Conservation (phyloP, 306 rosid genomes). For the Acacia acuminata region DNA sequence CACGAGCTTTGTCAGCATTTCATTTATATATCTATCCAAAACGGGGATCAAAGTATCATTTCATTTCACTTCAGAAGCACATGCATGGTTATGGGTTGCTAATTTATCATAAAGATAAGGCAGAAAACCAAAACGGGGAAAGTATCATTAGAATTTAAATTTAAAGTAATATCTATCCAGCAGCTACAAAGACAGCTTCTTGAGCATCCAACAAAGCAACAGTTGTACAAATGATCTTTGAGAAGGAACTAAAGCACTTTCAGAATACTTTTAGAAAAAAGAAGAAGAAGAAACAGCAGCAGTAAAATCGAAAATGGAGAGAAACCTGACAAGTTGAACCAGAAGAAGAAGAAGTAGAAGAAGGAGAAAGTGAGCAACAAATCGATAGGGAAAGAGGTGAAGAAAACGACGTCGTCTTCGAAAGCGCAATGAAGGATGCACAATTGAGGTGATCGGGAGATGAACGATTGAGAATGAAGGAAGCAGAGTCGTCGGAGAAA, state of each 20-base stretch:
- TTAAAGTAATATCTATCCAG: background rate
- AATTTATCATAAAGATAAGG: background rate
- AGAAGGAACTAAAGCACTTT: background rate
- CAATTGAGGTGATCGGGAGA: conserved; percentile 32
- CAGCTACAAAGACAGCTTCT: background rate
- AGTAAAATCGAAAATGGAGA: background rate
- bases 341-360: conserved; percentile 47
- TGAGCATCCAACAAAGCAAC: background rate
- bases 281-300: background rate
- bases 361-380: conserved; percentile 46
- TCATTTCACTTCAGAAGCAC: background rate
- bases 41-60: background rate
- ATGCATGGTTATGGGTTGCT: background rate
- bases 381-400: conserved; percentile 29
- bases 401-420: conserved; percentile 36
- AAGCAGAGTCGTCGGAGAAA: conserved; percentile 16
- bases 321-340: conserved; percentile 64
- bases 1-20: background rate
- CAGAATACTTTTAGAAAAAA: background rate
- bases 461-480: conserved; percentile 29
- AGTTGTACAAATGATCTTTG: background rate
- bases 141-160: background rate
- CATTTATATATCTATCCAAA: too few species aligned
- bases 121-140: background rate
- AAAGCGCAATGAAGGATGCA: conserved; percentile 32